A percentile compares a stretch with the other conserved stretches of the same genome.
Evolutionary conservation across 2,329 filamentous ascomycete species (phyloP).

Genomic region (Cucurbitaria berberidis): DNA sequence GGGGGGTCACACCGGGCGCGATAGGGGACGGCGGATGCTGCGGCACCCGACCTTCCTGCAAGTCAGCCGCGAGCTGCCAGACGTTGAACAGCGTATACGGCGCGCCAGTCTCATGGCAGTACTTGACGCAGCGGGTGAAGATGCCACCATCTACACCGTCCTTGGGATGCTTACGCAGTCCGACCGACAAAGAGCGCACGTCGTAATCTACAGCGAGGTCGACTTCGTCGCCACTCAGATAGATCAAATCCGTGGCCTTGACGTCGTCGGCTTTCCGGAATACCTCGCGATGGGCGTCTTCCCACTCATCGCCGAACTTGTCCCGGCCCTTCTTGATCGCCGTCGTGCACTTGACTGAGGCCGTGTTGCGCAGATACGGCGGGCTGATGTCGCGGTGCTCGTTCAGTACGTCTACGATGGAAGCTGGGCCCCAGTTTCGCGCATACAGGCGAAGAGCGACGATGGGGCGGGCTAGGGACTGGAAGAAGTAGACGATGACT

Average conservation of each 20-base stretch:
- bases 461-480: slow-evolving; percentile 26
- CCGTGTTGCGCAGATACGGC: slow-evolving; percentile 39
- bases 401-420: slow-evolving; percentile 32
- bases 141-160: slow-evolving; percentile 21
- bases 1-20: too few species aligned
- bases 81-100: slow-evolving; percentile 21
- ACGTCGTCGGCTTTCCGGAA: slow-evolving; percentile 19
- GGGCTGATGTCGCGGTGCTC: slow-evolving; percentile 29
- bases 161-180: slow-evolving; percentile 26
- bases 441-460: slow-evolving; percentile 36
- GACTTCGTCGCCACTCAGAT: slow-evolving; percentile 2
- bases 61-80: slow-evolving; percentile 15
- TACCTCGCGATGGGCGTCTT: background rate
- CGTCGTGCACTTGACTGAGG: slow-evolving; percentile 36
- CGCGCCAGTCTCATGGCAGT: slow-evolving; percentile 22
- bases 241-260: slow-evolving; percentile 31
- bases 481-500: slow-evolving; percentile 43
- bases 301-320: slow-evolving; percentile 24
- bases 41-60: slow-evolving; percentile 4
- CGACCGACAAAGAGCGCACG: slow-evolving; percentile 16
- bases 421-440: slow-evolving; percentile 28
- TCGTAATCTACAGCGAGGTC: slow-evolving; percentile 16
- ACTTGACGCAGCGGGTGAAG: slow-evolving; percentile 38
- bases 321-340: slow-evolving; percentile 27
- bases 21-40: background rate